phyloP scores from a whole-genome alignment of 2,329 filamentous ascomycete species.

The Fusarium algeriense region DNA sequence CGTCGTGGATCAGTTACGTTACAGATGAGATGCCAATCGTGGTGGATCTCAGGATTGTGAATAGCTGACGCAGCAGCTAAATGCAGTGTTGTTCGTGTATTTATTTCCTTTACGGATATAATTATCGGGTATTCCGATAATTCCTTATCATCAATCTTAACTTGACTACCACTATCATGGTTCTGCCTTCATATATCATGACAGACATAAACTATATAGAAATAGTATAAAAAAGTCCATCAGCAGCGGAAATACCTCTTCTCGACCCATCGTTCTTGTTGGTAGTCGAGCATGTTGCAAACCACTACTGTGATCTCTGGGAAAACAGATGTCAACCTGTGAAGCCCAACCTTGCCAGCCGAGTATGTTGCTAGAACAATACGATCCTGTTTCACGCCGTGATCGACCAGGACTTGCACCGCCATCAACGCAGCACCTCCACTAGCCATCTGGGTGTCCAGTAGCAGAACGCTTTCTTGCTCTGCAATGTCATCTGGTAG shows the following conservation, averaged over 20 bases:
- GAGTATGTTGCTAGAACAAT: slow-evolving; percentile 96
- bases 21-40: slow-evolving; percentile 7
- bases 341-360: slow-evolving; percentile 85
- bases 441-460: slow-evolving; percentile 95
- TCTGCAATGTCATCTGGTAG: slow-evolving; percentile 78
- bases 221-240: slow-evolving; percentile 5
- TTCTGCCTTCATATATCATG: background rate
- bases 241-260: slow-evolving; percentile 90
- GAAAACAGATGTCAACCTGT: slow-evolving; percentile 88
- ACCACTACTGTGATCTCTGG: slow-evolving; percentile 89
- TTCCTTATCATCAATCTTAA: slow-evolving; percentile 7
- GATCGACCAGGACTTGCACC: slow-evolving; percentile 93
- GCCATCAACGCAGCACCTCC: slow-evolving; percentile 92
- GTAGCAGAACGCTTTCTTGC: slow-evolving; percentile 84
- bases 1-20: slow-evolving; percentile 21
- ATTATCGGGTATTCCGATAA: slow-evolving; percentile 9
- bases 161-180: slow-evolving; percentile 3
- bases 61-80: slow-evolving; percentile 2
- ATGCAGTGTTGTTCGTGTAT: background rate
- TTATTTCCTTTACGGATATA: slow-evolving; percentile 5
- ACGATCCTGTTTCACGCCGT: slow-evolving; percentile 84
- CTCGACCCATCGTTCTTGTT: slow-evolving; percentile 91
- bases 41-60: slow-evolving; percentile 13
- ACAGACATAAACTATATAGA: slow-evolving; percentile 20
- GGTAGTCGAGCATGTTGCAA: slow-evolving; percentile 82